Percentiles rank a stretch among this genome's conserved stretches.
These are phyloP conservation scores for Solanum ossicruentum DNA, from an alignment of 257 asterid genomes.

Conservation along the genomic window DNA sequence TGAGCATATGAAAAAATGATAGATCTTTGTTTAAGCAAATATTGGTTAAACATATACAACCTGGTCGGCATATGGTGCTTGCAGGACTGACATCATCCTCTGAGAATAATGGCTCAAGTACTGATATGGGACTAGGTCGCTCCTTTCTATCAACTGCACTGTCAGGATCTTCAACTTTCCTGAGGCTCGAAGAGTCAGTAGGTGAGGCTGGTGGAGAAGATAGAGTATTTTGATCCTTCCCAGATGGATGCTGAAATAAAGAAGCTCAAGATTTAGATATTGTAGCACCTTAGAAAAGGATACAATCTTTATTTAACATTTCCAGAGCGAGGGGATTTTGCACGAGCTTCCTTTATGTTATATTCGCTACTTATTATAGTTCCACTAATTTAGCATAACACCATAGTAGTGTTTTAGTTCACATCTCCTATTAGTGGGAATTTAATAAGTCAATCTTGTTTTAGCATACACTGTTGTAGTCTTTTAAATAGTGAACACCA, in stretches of 20 bases:
- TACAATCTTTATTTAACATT: background rate
- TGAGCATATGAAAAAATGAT: background rate
- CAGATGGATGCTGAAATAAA: background rate
- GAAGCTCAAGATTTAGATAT: slow-evolving; percentile 12
- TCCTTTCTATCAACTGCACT: slow-evolving; percentile 32
- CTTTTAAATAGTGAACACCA: background rate
- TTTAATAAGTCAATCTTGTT: background rate
- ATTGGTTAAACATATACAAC: slow-evolving; percentile 23
- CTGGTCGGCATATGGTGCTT: slow-evolving; percentile 43
- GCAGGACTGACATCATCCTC: slow-evolving; percentile 85
- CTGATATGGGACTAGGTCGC: slow-evolving; percentile 83
- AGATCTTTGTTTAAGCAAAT: background rate
- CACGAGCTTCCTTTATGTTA: background rate
- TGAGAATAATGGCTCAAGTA: slow-evolving; percentile 69
- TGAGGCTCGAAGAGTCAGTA: slow-evolving; percentile 16
- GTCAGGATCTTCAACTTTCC: slow-evolving; percentile 36
- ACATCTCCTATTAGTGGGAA: background rate
- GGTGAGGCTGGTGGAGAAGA: slow-evolving; percentile 34
- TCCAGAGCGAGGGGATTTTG: background rate
- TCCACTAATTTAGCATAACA: background rate
- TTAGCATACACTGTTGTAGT: background rate
- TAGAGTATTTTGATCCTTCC: slow-evolving; percentile 23
- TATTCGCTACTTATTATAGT: background rate
- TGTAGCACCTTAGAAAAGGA: background rate
- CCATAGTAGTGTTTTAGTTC: background rate